Conservation (phyloP, 1,284 basidiomycete genomes). For the Leccinum pachyderme region DNA sequence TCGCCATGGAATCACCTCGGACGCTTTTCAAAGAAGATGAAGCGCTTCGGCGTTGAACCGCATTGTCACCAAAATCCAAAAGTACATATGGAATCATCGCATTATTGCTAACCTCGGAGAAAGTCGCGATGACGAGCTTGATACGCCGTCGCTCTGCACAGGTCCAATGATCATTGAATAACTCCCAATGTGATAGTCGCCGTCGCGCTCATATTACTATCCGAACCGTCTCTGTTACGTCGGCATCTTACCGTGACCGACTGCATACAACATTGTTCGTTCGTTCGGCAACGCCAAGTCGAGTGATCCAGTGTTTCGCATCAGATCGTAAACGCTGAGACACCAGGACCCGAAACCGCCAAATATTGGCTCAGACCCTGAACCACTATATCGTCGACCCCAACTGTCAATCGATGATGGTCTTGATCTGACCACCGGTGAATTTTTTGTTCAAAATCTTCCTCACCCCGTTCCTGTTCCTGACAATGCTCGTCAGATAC, state of each 20-base stretch:
- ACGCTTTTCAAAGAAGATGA: not conserved
- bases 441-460: not conserved
- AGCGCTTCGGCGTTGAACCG: not conserved
- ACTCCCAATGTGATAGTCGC: not conserved
- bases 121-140: not conserved
- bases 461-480: not conserved
- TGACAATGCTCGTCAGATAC: not conserved
- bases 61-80: not conserved
- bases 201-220: not conserved
- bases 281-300: not conserved
- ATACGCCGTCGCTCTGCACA: not conserved
- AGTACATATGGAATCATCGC: not conserved
- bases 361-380: not conserved
- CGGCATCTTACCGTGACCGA: not conserved
- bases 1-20: not conserved
- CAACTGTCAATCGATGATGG: not conserved
- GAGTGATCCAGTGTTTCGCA: not conserved
- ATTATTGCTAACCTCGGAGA: not conserved
- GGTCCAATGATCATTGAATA: not conserved
- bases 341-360: not conserved
- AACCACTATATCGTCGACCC: not conserved
- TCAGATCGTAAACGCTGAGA: not conserved
- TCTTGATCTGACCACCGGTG: not conserved
- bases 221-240: not conserved
- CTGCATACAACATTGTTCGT: not conserved